Evolutionary conservation across 139 green algal genomes (phyloP).

Genomic region (Chlamydomonas incerta): DNA sequence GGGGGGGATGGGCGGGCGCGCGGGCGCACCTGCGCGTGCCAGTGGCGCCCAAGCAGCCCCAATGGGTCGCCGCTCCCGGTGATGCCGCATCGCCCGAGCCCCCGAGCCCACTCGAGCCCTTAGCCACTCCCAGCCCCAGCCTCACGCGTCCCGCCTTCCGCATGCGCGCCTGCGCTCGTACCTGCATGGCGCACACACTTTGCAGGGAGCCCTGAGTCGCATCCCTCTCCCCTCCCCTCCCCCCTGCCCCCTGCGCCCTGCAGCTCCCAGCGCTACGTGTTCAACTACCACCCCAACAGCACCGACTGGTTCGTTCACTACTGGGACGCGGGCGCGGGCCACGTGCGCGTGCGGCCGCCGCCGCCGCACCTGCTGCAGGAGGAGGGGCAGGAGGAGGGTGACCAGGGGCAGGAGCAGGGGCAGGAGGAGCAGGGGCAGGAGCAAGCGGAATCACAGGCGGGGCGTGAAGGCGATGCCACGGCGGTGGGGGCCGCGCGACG

Average conservation of each 20-base stretch:
- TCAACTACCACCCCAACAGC: constrained; percentile 37
- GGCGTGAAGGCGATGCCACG: neutral
- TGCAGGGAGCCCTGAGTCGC: too few species aligned
- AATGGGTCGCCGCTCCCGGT: too few species aligned
- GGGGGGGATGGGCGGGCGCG: too few species aligned
- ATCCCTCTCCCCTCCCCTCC: neutral
- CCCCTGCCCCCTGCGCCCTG: neutral
- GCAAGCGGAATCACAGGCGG: neutral
- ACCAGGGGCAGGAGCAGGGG: neutral
- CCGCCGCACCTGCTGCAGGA: neutral
- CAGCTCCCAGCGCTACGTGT: constrained; percentile 22
- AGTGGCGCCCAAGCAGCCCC: too few species aligned
- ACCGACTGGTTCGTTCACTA: neutral
- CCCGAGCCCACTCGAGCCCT: too few species aligned
- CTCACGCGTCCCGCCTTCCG: too few species aligned
- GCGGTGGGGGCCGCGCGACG: too few species aligned
- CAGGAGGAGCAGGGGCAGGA: neutral
- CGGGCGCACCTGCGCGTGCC: too few species aligned
- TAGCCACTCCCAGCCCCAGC: too few species aligned
- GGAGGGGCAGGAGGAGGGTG: neutral
- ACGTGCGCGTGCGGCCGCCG: neutral
- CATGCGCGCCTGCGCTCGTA: too few species aligned
- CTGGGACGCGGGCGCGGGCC: neutral
- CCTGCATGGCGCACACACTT: too few species aligned
- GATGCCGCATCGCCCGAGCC: too few species aligned